Conservation (phyloP, 495 filamentous ascomycete species). For the Aspergillus cavernicola region DNA sequence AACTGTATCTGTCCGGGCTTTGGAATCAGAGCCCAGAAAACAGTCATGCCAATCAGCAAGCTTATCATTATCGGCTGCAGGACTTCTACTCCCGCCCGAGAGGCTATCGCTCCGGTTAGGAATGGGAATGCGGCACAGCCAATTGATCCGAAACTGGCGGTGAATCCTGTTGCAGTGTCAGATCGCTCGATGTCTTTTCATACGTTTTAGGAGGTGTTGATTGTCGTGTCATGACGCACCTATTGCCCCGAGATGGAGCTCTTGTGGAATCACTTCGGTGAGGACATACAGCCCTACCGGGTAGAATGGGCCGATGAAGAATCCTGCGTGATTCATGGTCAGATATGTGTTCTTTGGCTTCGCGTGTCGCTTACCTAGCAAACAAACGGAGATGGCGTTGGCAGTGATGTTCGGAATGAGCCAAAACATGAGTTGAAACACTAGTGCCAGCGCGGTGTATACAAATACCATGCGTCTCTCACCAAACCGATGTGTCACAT, state of each 20-base stretch:
- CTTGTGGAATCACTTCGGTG: conserved; percentile 34
- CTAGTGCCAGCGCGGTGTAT: conserved; percentile 40
- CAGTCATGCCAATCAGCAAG: conserved; percentile 37
- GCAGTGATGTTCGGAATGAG: conserved; percentile 49
- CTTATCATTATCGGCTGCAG: conserved; percentile 49
- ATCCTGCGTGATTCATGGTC: conserved; percentile 16
- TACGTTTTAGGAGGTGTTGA: background rate
- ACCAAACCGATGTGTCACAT: conserved; percentile 51
- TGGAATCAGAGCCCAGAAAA: conserved; percentile 46
- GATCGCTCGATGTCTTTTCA: background rate
- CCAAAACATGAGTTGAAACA: conserved; percentile 53
- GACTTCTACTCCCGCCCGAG: conserved; percentile 41
- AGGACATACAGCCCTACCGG: conserved; percentile 32
- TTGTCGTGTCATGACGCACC: conserved; percentile 9
- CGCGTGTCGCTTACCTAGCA: conserved; percentile 49
- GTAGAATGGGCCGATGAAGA: conserved; percentile 37
- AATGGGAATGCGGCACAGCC: conserved; percentile 50
- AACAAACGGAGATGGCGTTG: conserved; percentile 57
- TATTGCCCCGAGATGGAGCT: conserved; percentile 34
- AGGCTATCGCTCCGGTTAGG: conserved; percentile 46
- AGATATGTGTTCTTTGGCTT: background rate
- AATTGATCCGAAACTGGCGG: conserved; percentile 47
- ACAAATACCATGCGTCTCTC: conserved; percentile 47
- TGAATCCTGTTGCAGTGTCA: conserved; percentile 27
- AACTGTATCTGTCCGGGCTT: conserved; percentile 14